Evolutionary conservation across 2,329 filamentous ascomycete species (phyloP), one percentile per base, ranked within the genome.

Genomic region (Zymoseptoria pseudotritici): DNA sequence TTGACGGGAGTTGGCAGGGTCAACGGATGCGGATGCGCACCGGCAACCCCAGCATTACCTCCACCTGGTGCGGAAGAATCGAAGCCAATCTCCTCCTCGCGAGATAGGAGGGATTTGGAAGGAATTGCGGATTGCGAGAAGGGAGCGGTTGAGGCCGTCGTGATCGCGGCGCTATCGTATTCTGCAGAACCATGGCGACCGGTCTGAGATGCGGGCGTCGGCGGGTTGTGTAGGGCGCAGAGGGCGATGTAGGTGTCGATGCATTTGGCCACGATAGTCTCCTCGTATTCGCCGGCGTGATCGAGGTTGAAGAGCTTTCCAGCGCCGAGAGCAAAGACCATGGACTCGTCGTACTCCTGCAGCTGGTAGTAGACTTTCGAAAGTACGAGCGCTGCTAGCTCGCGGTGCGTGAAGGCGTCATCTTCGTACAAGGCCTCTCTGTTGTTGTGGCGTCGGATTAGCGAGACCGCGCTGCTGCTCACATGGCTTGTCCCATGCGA

Each of bases 281-380:
- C 92, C 77, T 99, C 94, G 72, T 96, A 99, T 79, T 99, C 94
- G 76, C 91, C 89, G 56, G 90, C 88, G 58, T 87, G 83, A 71
- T 97, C 90, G 66, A 97, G 84, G 79, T 95, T 90, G 82, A 99
- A 97, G 55, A 96, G 86, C 73, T 97, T 90, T 62, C 94, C 94
- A 22, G 94, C 92, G 61, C 91, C 92, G 53, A 99, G 85, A 65
- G 94, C 94, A 76, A 99, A 97, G 56, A 90, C 89, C 93, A 99
- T 97, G 77, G 93, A 97, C 80, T 99, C 94, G 74, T 97, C 94
- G 80, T 99, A 99, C 75, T 94, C 94, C 78, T 97, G 91, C 57
- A 99, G 86, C 74, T 99, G 94, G 74, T 97, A 99, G 80, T 97
- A 99, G 67, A 97, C 91, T 82, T 99, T 99, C 69, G 94, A 89